These are phyloP conservation scores for Dalbergia cultrata DNA, from an alignment of 306 rosid genomes.

Conservation along the genomic window DNA sequence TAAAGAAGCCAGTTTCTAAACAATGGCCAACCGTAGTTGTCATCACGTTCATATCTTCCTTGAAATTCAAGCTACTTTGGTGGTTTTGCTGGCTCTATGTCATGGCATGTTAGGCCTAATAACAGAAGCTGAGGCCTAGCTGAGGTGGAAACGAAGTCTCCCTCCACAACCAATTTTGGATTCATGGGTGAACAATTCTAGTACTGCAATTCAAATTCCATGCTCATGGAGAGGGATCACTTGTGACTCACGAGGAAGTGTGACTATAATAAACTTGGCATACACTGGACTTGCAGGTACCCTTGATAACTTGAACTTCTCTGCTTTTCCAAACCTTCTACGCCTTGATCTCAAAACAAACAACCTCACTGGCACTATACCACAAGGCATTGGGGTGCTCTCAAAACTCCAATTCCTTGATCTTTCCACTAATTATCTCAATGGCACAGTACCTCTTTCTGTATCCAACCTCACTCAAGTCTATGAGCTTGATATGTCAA, in stretches of 20 bases:
- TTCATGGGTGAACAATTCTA: conserved; percentile 54
- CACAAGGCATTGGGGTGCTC: conserved; percentile 55
- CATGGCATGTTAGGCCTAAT: conserved; percentile 14
- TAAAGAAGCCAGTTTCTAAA: background rate
- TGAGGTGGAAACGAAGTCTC: conserved; percentile 63
- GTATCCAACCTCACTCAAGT: conserved; percentile 62
- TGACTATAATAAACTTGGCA: conserved; percentile 53
- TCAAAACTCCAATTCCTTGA: conserved; percentile 66
- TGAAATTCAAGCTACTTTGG: background rate
- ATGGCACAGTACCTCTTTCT: conserved; percentile 65
- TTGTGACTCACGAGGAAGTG: conserved; percentile 53
- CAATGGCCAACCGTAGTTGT: conserved; percentile 19
- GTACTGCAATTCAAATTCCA: conserved; percentile 46
- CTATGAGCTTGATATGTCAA: conserved; percentile 64
- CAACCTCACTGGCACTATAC: conserved; percentile 58
- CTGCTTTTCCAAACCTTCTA: conserved; percentile 64
- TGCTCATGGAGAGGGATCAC: conserved; percentile 67
- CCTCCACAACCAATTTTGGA: conserved; percentile 55
- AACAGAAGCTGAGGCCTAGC: conserved; percentile 58
- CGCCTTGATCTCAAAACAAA: conserved; percentile 65
- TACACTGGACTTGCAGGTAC: conserved; percentile 61
- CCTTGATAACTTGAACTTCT: conserved; percentile 56
- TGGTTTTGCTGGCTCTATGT: conserved; percentile 32
- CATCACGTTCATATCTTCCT: background rate
- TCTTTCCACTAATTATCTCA: conserved; percentile 58